Evolutionary conservation across 768 basidiomycete genomes (phyloP).

Genomic region (Floccularia luteovirens): DNA sequence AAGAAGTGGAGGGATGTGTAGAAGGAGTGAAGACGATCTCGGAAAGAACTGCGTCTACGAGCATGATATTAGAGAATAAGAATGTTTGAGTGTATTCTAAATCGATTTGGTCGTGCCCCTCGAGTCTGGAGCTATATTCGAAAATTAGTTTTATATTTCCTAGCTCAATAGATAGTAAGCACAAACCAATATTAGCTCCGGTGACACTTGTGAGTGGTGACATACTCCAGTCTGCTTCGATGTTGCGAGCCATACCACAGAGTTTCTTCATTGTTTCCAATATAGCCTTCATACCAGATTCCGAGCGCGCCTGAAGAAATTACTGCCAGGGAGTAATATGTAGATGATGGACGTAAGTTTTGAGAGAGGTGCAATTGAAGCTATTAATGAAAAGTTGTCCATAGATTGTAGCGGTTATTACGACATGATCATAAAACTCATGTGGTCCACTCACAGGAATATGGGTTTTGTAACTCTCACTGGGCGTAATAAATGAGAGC

Average conservation of each 20-base stretch:
- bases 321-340: slow-evolving; percentile 25
- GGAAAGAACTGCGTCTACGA: slow-evolving; percentile 55
- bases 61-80: slow-evolving; percentile 67
- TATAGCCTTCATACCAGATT: slow-evolving; percentile 20
- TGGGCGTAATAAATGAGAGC: slow-evolving; percentile 24
- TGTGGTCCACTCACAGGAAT: slow-evolving; percentile 22
- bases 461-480: slow-evolving; percentile 14
- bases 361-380: slow-evolving; percentile 25
- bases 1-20: slow-evolving; percentile 10
- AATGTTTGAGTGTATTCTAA: slow-evolving; percentile 71
- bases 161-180: slow-evolving; percentile 3
- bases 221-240: slow-evolving; percentile 43
- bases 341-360: slow-evolving; percentile 26
- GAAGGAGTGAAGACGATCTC: slow-evolving; percentile 46
- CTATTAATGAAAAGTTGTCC: slow-evolving; percentile 24
- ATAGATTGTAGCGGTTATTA: slow-evolving; percentile 25
- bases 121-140: slow-evolving; percentile 31
- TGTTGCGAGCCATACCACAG: slow-evolving; percentile 26
- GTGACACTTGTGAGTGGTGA: slow-evolving; percentile 26
- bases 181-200: slow-evolving; percentile 24
- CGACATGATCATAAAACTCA: slow-evolving; percentile 6
- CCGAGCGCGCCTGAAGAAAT: slow-evolving; percentile 21
- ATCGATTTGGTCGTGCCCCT: slow-evolving; percentile 37
- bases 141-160: slow-evolving; percentile 3
- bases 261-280: slow-evolving; percentile 22